Percentiles rank a stretch among this genome's conserved stretches.
These are phyloP conservation scores for Dothistroma septosporum DNA, from an alignment of 2,329 filamentous ascomycete species.

Conservation along the genomic window DNA sequence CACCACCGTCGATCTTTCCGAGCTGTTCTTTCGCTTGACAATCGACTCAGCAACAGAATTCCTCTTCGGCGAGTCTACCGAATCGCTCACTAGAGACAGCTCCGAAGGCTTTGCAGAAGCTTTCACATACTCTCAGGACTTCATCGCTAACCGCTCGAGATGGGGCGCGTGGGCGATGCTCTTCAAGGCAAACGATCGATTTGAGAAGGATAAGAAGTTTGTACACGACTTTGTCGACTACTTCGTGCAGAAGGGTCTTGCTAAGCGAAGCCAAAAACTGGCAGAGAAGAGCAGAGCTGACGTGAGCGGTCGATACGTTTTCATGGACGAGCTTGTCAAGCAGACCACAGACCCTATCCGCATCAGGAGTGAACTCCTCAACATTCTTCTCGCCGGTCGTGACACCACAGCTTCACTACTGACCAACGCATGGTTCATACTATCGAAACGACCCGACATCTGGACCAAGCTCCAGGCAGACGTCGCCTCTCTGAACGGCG, in stretches of 20 bases:
- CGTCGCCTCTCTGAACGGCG: constrained; percentile 25
- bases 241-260: constrained; percentile 45
- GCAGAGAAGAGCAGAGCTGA: constrained; percentile 33
- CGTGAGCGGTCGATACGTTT: constrained; percentile 42
- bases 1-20: constrained; percentile 56
- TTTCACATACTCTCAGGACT: constrained; percentile 32
- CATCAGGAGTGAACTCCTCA: constrained; percentile 48
- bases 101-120: constrained; percentile 33
- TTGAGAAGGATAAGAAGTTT: constrained; percentile 38
- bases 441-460: constrained; percentile 32
- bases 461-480: constrained; percentile 32
- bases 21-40: constrained; percentile 62
- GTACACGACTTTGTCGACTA: constrained; percentile 48
- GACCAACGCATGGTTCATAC: constrained; percentile 42
- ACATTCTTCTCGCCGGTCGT: constrained; percentile 51
- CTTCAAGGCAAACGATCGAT: constrained; percentile 34
- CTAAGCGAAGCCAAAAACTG: constrained; percentile 29
- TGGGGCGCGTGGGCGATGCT: constrained; percentile 24
- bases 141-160: constrained; percentile 25
- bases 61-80: constrained; percentile 54
- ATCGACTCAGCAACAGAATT: constrained; percentile 66
- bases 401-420: constrained; percentile 54
- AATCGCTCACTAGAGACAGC: constrained; percentile 26
- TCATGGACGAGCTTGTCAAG: constrained; percentile 48
- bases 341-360: constrained; percentile 46